Evolutionary conservation across 768 basidiomycete genomes (phyloP), one percentile per base, ranked within the genome.

Genomic region (Phlebiopsis gigantea): DNA sequence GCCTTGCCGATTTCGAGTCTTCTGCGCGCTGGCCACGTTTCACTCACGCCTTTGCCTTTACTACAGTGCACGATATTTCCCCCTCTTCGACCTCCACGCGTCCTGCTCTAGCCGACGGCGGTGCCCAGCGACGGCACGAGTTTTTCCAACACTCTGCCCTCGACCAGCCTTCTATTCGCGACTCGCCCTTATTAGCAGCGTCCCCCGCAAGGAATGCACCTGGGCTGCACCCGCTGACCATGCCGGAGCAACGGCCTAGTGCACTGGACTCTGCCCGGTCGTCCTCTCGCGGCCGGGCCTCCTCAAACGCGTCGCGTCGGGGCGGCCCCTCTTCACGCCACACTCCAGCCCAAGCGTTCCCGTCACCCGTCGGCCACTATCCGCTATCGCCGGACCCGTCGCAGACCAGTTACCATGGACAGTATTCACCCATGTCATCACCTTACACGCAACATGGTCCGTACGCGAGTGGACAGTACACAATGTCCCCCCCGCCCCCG

Each of bases 391-490:
- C 24, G 48, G 25, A 48, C 42, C 51, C 51, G 39, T 25, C 61
- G 47, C 62, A 62, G 61, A 56, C 48, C 21, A 31, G 46, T 29
- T 46, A 45, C 21, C 57, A 53, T 15, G 52, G 52, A 14, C 45
- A 53, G 28, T 58, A 53, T 28, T 45, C 26, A 25, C 30, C 42
- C 22, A 45, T 21, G 1, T 31, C 45, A 24, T 22, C 51, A 17
- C 51, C 52, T 14, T 58, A 53, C 53, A 9, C 51, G 7, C 57
- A 58, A 31, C 51, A 45, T 25, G 52, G 52, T 39, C 57, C 57
- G 7, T 58, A 53, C 39, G 31, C 41, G 25, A 21, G 51, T 44
- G 74, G 75, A 54, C 79, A 74, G 68, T 83, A 82, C 71, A 67
- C 73, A 63, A 71, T 79, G 67, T 69, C 79, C 62, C 58, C 73